Evolutionary conservation across 225 moss, liverwort and hornwort species (phyloP).

Genomic region (Neckera pumila): DNA sequence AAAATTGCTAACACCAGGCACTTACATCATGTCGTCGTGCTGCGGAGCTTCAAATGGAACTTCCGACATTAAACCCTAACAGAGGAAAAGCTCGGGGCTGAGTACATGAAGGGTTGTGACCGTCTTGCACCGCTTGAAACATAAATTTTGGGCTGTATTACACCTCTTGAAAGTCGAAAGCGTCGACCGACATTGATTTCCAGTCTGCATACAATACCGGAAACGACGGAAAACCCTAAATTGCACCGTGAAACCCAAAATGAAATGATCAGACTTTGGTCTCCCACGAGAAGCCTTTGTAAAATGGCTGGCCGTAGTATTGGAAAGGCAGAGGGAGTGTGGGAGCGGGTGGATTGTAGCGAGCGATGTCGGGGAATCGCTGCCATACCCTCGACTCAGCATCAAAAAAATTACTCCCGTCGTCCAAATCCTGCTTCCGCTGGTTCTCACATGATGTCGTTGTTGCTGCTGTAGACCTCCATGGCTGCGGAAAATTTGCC

Average conservation of each 20-base stretch:
- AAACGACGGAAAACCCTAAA: background rate
- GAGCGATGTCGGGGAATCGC: slow-evolving; percentile 8
- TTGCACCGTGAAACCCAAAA: background rate
- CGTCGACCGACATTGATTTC: background rate
- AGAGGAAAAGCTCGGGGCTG: background rate
- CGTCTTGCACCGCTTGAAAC: background rate
- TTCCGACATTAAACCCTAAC: background rate
- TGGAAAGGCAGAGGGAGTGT: slow-evolving; percentile 28
- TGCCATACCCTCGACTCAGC: slow-evolving; percentile 1
- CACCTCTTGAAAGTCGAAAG: background rate
- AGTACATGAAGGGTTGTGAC: background rate
- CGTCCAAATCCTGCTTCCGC: background rate
- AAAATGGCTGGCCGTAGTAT: slow-evolving; percentile 42
- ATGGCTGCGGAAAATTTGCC: background rate
- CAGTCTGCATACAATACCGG: background rate
- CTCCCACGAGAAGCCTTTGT: slow-evolving; percentile 46
- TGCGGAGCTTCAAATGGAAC: background rate
- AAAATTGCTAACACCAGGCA: background rate
- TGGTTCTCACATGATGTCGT: background rate
- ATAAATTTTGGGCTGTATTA: background rate
- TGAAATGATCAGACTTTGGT: slow-evolving; percentile 10
- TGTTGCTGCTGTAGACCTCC: background rate
- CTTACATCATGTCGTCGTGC: background rate
- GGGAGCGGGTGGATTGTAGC: slow-evolving; percentile 30
- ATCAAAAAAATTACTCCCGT: slow-evolving; percentile 23